Evolutionary conservation across 116 monocot genomes (phyloP).

Genomic region (Phalaenopsis hybrid): DNA sequence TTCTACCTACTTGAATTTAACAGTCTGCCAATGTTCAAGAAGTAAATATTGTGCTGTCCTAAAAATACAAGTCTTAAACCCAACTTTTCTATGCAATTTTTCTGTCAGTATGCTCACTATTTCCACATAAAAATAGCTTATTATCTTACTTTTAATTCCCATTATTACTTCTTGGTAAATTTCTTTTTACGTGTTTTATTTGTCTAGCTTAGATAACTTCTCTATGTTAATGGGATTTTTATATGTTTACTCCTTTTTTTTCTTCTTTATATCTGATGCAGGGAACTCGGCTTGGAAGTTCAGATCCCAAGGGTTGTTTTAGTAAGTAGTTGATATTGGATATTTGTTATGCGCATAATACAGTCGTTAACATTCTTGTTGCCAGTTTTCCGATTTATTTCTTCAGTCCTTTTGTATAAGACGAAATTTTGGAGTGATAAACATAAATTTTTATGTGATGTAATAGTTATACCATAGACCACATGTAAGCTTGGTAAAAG

Average conservation of each 20-base stretch:
- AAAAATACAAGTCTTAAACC: neutral
- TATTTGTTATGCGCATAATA: neutral
- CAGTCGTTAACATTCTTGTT: slow-evolving; percentile 7
- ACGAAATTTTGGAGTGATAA: neutral
- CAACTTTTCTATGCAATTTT: neutral
- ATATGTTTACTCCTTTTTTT: neutral
- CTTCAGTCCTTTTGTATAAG: neutral
- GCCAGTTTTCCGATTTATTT: neutral
- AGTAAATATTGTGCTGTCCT: neutral
- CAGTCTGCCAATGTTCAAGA: neutral
- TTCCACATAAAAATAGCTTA: slow-evolving; percentile 19
- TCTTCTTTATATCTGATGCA: slow-evolving; percentile 11
- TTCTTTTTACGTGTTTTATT: neutral
- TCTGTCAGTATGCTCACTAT: too few species aligned
- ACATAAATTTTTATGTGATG: neutral
- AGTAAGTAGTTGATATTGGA: slow-evolving; percentile 43
- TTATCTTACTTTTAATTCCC: neutral
- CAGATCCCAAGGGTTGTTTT: too few species aligned
- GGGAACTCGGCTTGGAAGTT: slow-evolving; percentile 11
- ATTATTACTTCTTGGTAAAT: neutral
- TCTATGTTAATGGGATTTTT: neutral
- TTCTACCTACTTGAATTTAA: neutral
- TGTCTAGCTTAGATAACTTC: neutral
- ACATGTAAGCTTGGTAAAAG: neutral
- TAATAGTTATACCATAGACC: neutral